Conservation (phyloP, 1,284 basidiomycete genomes). For the Rhizoctonia solani region DNA sequence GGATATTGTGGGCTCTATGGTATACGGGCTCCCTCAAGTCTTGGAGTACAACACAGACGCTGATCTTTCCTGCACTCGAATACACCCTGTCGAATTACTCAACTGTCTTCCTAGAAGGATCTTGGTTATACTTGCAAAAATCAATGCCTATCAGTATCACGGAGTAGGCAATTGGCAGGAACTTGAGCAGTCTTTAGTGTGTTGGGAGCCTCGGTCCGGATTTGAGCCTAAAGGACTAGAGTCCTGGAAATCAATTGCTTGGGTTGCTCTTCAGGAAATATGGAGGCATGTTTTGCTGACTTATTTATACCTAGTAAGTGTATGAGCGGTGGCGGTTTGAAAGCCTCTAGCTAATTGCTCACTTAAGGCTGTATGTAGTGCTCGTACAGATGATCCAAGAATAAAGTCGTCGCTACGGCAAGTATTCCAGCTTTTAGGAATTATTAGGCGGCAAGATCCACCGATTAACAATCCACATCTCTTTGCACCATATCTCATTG, state of each 20-base stretch:
- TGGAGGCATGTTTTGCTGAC: conserved; percentile 5
- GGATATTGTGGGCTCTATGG: background rate
- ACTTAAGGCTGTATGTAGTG: background rate
- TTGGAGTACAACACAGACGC: background rate
- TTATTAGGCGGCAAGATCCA: background rate
- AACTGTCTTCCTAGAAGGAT: background rate
- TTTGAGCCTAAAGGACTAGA: background rate
- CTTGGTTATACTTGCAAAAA: background rate
- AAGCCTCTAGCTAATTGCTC: no score
- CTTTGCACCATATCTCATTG: conserved; percentile 1
- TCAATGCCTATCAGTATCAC: background rate
- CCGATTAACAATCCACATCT: background rate
- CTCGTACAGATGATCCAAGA: background rate
- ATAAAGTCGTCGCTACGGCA: background rate
- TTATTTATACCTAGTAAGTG: conserved; percentile 23
- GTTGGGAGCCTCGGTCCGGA: background rate
- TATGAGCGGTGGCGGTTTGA: background rate
- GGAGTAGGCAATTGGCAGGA: background rate
- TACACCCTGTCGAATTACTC: conserved; percentile 1
- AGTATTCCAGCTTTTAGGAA: conserved; percentile 1
- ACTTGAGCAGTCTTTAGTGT: background rate
- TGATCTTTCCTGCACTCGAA: background rate
- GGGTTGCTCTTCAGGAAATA: background rate
- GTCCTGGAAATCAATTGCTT: background rate
- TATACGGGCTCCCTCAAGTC: background rate